phyloP scores from a whole-genome alignment of 176 grass and related monocot species.

The Ensete ventricosum region DNA sequence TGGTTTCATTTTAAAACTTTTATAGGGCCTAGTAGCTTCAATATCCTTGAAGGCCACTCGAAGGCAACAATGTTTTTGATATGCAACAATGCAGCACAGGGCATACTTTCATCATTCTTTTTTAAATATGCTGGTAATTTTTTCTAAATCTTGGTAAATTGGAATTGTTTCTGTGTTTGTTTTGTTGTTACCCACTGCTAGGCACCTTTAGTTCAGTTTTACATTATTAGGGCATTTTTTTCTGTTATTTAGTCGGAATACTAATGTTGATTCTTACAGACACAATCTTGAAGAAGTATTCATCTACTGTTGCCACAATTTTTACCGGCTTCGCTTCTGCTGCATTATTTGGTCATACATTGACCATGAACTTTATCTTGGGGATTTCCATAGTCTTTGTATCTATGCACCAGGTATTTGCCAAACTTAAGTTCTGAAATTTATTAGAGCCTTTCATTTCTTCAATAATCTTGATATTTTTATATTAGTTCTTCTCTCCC shows the following conservation, averaged over 20 bases:
- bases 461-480: slow-evolving; percentile 17
- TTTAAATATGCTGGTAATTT: slow-evolving; percentile 97
- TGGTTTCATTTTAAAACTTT: neutral
- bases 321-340: slow-evolving; percentile 96
- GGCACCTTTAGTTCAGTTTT: neutral
- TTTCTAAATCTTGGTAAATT: neutral
- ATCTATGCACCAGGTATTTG: slow-evolving; percentile 91
- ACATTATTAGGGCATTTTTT: neutral
- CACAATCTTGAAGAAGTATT: slow-evolving; percentile 99
- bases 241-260: neutral
- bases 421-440: neutral
- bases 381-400: slow-evolving; percentile 97
- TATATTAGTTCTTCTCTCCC: slow-evolving; percentile 85
- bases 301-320: slow-evolving; percentile 93
- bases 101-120: slow-evolving; percentile 98
- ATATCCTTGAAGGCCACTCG: slow-evolving; percentile 91
- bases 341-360: slow-evolving; percentile 80
- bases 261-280: slow-evolving; percentile 32
- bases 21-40: slow-evolving; percentile 83
- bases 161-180: neutral
- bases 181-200: neutral
- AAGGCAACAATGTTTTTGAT: slow-evolving; percentile 89
- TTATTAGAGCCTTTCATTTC: slow-evolving; percentile 9
- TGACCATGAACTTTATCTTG: slow-evolving; percentile 97
- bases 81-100: slow-evolving; percentile 98